Base-by-base conservation (phyloP, 2,329 filamentous ascomycete species). In the Eutypella sp. region DNA sequence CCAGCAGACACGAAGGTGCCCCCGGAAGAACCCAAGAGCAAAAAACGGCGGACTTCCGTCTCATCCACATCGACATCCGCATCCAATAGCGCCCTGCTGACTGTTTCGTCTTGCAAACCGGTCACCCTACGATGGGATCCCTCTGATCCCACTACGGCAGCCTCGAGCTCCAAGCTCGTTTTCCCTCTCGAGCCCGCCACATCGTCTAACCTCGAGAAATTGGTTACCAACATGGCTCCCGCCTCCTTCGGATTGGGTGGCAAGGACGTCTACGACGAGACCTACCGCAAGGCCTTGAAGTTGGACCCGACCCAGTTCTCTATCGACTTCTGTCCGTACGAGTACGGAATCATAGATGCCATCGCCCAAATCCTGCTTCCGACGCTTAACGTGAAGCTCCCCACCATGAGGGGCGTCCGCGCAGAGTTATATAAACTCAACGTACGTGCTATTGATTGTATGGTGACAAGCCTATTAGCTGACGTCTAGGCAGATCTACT, bases 391-490 rank as follows among this genome's bases (percentile, higher is more conserved):
- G 44, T 7, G 9, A 19, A 50, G 3, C 15, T 40, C 1, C 65
- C 66, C 1, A 63, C 52, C 2, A 47, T 56, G 4, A 53, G 62
- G 0, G 67, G 67, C 6, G 59, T 81, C 1, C 60, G 59, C 4
- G 76, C 76, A 0, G 76, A 82, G 59, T 60, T 82, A 2, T 81
- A 79, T 56, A 80, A 80, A 49, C 58, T 82, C 16, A 81, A 82
- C 52, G 72, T 77, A 43, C 38, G 58, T 51, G 10, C 2, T 13
- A n/a, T n/a, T n/a, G n/a, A n/a, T n/a, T n/a, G n/a, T n/a, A n/a
- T n/a, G n/a, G n/a, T n/a, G n/a, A n/a, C n/a, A n/a, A 29, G 25
- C 7, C 7, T 13, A 29, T 7, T 29, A 29, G 25, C 25, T 29
- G 25, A 29, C 25, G 25, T 29, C 7, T 33, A 10, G 2, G 5